These are phyloP conservation scores for Chlorella sp. DNA, from an alignment of 139 green algal genomes.

Conservation along the genomic window DNA sequence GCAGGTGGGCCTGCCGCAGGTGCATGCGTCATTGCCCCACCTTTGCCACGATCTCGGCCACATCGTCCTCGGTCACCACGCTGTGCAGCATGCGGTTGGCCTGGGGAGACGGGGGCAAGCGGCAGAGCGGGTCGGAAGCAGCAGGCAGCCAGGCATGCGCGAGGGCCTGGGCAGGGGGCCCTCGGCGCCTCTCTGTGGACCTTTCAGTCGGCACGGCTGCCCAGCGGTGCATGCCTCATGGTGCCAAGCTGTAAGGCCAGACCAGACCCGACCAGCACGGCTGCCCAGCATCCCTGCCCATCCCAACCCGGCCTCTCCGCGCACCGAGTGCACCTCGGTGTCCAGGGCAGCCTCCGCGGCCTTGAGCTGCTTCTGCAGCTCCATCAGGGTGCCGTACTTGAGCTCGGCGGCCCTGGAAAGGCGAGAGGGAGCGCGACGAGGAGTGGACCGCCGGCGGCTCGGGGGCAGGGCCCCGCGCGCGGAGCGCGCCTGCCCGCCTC, in stretches of 20 bases:
- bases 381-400: constrained; percentile 96
- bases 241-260: too few species aligned
- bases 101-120: not conserved
- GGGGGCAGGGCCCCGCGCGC: too few species aligned
- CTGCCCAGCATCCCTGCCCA: not conserved
- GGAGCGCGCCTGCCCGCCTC: too few species aligned
- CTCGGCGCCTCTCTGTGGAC: not conserved
- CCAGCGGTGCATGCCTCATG: too few species aligned
- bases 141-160: not conserved
- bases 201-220: not conserved
- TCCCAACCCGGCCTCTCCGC: not conserved
- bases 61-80: constrained; percentile 96
- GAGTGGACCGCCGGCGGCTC: too few species aligned
- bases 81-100: constrained; percentile 85
- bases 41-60: constrained; percentile 92
- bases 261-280: not conserved
- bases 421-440: too few species aligned
- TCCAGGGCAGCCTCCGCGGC: constrained; percentile 66
- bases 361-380: constrained; percentile 87
- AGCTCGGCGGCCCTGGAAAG: constrained; percentile 93
- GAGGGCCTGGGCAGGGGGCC: too few species aligned
- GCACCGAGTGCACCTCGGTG: not conserved
- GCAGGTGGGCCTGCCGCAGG: too few species aligned
- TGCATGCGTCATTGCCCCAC: too few species aligned
- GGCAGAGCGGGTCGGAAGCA: not conserved